Conservation (phyloP, 2,329 filamentous ascomycete genomes). For the Cercospora zeae-maydis region DNA sequence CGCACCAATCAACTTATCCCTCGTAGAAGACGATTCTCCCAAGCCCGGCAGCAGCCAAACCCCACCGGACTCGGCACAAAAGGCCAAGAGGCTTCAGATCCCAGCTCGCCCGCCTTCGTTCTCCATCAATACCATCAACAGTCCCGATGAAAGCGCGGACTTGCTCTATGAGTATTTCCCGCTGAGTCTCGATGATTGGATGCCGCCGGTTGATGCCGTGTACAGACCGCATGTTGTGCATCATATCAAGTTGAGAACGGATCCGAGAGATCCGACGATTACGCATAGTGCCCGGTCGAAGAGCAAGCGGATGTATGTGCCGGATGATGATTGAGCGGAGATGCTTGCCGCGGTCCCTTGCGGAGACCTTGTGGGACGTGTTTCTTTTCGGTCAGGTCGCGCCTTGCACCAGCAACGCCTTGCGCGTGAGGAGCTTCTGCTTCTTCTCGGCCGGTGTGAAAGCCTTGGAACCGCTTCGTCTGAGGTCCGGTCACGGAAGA, state of each 20-base stretch:
- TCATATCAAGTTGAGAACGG: slow-evolving; percentile 61
- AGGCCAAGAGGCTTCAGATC: slow-evolving; percentile 27
- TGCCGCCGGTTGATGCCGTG: slow-evolving; percentile 83
- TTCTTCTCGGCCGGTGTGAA: neutral
- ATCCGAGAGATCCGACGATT: slow-evolving; percentile 44
- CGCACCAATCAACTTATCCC: slow-evolving; percentile 53
- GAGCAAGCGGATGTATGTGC: slow-evolving; percentile 12
- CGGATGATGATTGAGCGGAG: slow-evolving; percentile 23
- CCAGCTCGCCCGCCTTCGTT: slow-evolving; percentile 46
- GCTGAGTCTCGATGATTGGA: slow-evolving; percentile 85
- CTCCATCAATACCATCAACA: slow-evolving; percentile 51
- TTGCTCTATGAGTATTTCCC: slow-evolving; percentile 94
- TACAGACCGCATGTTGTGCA: slow-evolving; percentile 92
- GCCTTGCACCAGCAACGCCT: neutral
- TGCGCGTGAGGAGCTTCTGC: neutral
- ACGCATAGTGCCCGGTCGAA: slow-evolving; percentile 23
- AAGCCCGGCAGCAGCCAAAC: slow-evolving; percentile 30
- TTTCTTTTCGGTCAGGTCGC: neutral
- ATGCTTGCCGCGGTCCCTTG: neutral
- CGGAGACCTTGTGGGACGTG: neutral
- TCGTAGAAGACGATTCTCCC: slow-evolving; percentile 53
- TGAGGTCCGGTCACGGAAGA: too few relatives aligned
- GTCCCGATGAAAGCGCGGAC: slow-evolving; percentile 73
- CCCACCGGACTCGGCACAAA: slow-evolving; percentile 23
- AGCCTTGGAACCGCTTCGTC: neutral